Base-by-base conservation (phyloP, 768 basidiomycete genomes). In the Chalciporus chontae region DNA sequence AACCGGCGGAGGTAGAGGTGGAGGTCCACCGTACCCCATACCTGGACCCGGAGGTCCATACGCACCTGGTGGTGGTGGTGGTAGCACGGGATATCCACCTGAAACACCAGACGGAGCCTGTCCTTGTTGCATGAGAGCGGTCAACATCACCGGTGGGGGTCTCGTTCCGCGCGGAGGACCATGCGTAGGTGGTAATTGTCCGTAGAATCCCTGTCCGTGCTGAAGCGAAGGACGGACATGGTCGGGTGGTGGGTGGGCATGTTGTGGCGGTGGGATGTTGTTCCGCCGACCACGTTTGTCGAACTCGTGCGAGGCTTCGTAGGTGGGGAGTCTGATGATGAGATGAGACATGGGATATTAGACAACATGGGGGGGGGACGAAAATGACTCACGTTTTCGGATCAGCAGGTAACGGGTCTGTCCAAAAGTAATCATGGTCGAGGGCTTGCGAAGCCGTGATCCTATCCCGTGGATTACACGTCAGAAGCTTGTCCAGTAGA, bases 371-470 rank as follows among this genome's bases (percentile, higher is more conserved):
- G 44, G 31, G 2, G 7, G 18, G 19, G 2, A n/a, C 19, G 8
- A 38, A 18, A 11, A 43, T 19, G 8, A 71, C 81, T 50, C 60
- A 89, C 89, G 80, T 79, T 66, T 84, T 87, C 1, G 88, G 89
- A 70, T 90, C 87, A 18, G 88, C 88, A 31, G 94, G 90, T 32
- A 92, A 60, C 0, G 95, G 94, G 55, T 90, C 84, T 0, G 84
- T 85, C 90, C 91, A 96, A 68, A 98, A 96, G 73, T 93, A 98
- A 17, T 89, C 84, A 63, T 97, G 93, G 58, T 94, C 87, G 45
- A 97, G 77, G 0, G 94, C 94, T 50, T 91, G 78, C 2, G 79
- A 69, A 8, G 95, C 95, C 2, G 94, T 93, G 36, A 93, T 78
- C 17, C 95, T 79, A 49, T 87, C 80, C 52, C 77, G 75, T 3